Evolutionary conservation across 2,329 filamentous ascomycete species (phyloP), one percentile per base, ranked within the genome.

Genomic region (Aureobasidium uvarum): DNA sequence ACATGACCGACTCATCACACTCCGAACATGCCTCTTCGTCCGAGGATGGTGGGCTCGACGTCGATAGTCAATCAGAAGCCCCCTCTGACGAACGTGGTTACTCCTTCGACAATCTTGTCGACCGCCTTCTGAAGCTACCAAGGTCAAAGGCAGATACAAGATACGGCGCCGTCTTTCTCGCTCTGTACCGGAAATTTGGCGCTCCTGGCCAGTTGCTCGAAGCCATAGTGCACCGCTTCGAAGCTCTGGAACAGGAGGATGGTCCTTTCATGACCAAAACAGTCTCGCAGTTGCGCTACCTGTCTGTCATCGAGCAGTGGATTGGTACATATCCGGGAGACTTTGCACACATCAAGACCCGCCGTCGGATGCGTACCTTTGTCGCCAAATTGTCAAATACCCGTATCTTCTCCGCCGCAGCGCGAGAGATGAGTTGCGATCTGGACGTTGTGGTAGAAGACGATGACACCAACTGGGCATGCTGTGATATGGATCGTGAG

Each of bases 391-490:
- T 98, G n/a, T 85, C 90, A 25, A 85, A 84, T 5, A 90, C 91
- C 68, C 88, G 91, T 11, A 89, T 96, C 59, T 96, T 96, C 76
- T 87, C 90, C 23, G 87, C 91, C 20, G 91, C 93, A 3, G 90
- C 92, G 3, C 89, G 91, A 70, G 92, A 97, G 73, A 95, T 99
- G 78, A 85, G 87, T 23, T 83, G 84, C n/a, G 88, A 90, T 71
- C 80, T 98, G 18, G 89, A 93, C 52, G 82, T 84, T 58, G 88
- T 92, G 1, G 81, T 86, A 6, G 90, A 96, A 72, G 93, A 98
- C 73, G 95, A 98, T 72, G 94, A 99, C 74, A 90, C 90, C 0
- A 88, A 90, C 14, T 99, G 95, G 95, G 92, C 90, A n/a, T 90
- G 88, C 72, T 86, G 86, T 54, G 94, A 98, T 72, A 85, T 86